Conservation (phyloP, 2,329 filamentous ascomycete genomes). For the Fusarium ramigenum region DNA sequence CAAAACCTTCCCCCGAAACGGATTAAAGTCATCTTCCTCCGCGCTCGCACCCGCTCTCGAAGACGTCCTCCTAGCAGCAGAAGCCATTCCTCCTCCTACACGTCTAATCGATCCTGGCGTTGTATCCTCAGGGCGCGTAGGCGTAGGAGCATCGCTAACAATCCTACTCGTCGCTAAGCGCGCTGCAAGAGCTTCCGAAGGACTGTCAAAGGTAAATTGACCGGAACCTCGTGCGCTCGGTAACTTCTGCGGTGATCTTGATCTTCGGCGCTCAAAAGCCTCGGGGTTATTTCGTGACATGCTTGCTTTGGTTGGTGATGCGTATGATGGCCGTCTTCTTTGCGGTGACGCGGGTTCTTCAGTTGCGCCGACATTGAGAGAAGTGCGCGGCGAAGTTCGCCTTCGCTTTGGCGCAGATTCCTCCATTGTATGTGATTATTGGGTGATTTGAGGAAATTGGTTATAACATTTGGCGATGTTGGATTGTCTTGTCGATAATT, state of each 20-base stretch:
- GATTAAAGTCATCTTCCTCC: slow-evolving; percentile 40
- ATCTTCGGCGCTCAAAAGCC: slow-evolving; percentile 58
- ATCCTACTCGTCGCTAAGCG: slow-evolving; percentile 43
- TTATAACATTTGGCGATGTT: slow-evolving; percentile 13
- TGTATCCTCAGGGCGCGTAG: slow-evolving; percentile 15
- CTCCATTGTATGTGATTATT: slow-evolving; percentile 50
- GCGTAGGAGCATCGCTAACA: slow-evolving; percentile 37
- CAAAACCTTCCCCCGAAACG: slow-evolving; percentile 44
- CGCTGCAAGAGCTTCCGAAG: slow-evolving; percentile 43
- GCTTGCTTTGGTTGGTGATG: slow-evolving; percentile 73
- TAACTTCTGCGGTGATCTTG: slow-evolving; percentile 49
- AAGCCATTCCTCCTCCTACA: slow-evolving; percentile 46
- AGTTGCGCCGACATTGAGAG: slow-evolving; percentile 26
- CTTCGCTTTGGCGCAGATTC: slow-evolving; percentile 70
- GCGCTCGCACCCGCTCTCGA: slow-evolving; percentile 58
- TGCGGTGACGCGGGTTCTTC: slow-evolving; percentile 44
- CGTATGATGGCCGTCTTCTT: slow-evolving; percentile 64
- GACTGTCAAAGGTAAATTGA: slow-evolving; percentile 37
- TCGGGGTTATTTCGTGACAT: slow-evolving; percentile 69
- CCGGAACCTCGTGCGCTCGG: slow-evolving; percentile 4
- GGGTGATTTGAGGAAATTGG: neutral
- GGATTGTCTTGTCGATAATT: slow-evolving; percentile 5
- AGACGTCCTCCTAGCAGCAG: slow-evolving; percentile 52
- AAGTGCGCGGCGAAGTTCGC: slow-evolving; percentile 65
- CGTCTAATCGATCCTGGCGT: slow-evolving; percentile 25